These are phyloP conservation scores for Leptographium wingfieldii DNA, from an alignment of 2,329 filamentous ascomycete genomes.

Conservation along the genomic window DNA sequence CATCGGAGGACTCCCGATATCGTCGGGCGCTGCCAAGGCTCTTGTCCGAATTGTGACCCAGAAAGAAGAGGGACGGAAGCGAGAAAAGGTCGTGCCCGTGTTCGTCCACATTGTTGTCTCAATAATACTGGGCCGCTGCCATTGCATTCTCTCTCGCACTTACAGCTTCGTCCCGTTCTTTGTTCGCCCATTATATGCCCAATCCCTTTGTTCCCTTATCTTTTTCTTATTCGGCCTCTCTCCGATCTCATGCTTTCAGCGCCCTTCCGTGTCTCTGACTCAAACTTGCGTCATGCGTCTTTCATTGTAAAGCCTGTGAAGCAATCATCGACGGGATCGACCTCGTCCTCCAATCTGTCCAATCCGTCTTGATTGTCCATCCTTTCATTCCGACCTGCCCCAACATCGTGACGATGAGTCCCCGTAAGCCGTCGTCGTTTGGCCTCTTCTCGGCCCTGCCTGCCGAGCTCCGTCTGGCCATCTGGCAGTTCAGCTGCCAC, in stretches of 20 bases:
- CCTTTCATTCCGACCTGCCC: background rate
- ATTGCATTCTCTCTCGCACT: background rate
- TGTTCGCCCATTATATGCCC: background rate
- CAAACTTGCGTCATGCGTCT: background rate
- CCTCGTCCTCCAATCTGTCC: background rate
- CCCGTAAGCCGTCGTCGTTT: constrained; percentile 11
- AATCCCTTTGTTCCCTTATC: background rate
- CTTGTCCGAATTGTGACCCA: background rate
- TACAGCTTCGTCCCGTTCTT: background rate
- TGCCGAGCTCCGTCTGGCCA: constrained; percentile 26
- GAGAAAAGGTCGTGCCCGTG: background rate
- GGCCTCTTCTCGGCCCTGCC: constrained; percentile 23
- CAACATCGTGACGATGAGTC: background rate
- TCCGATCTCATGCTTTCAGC: background rate
- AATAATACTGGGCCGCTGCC: background rate
- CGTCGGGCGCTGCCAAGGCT: constrained; percentile 1
- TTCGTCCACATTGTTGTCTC: background rate
- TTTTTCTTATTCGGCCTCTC: no score
- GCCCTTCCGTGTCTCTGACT: background rate
- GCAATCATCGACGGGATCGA: background rate
- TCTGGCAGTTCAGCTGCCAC: constrained; percentile 26
- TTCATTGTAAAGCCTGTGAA: background rate
- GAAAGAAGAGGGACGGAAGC: no score
- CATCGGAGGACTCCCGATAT: constrained; percentile 1
- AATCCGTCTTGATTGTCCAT: background rate